A percentile compares a stretch with the other conserved stretches of the same genome.
phyloP scores from a whole-genome alignment of 805 yeast genomes.

The Spathaspora girioi region DNA sequence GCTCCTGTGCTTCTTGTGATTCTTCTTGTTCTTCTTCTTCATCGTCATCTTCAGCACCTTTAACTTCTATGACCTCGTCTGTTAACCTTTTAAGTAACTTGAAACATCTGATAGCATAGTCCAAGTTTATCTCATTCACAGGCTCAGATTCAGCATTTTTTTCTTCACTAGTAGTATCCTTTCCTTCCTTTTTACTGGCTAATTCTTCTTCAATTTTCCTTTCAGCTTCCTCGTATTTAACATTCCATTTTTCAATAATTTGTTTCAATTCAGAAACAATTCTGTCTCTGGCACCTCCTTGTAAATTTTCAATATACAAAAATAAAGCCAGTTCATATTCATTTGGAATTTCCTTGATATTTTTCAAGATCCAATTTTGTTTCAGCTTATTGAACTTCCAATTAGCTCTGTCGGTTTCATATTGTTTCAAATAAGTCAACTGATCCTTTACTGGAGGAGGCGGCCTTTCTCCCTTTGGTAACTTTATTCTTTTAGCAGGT shows the following conservation, averaged over 20 bases:
- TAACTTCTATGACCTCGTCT: constrained; percentile 31
- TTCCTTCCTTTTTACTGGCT: constrained; percentile 17
- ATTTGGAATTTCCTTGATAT: constrained; percentile 49
- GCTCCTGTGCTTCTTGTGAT: constrained; percentile 2
- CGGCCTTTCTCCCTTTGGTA: constrained; percentile 63
- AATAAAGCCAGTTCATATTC: constrained; percentile 50
- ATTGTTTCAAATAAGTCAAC: constrained; percentile 59
- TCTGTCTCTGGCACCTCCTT: constrained; percentile 68
- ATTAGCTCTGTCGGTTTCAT: constrained; percentile 47
- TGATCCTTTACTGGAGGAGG: constrained; percentile 81
- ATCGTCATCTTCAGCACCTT: constrained; percentile 25
- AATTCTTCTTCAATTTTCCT: constrained; percentile 33
- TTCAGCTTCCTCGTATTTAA: constrained; percentile 39
- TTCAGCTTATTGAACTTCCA: constrained; percentile 89
- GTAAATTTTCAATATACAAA: constrained; percentile 55
- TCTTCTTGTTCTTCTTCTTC: constrained; percentile 30
- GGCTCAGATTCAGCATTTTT: constrained; percentile 11
- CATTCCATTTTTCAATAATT: constrained; percentile 57
- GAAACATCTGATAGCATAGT: constrained; percentile 41
- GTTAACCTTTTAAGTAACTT: constrained; percentile 28
- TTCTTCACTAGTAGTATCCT: constrained; percentile 11
- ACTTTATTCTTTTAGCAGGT: constrained; percentile 65
- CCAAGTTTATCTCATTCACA: constrained; percentile 30
- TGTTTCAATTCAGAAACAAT: constrained; percentile 45
- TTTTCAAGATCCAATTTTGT: constrained; percentile 78